Evolutionary conservation across 2,329 filamentous ascomycete genomes (phyloP).

Genomic region (Iodosphaeria phyllophila): DNA sequence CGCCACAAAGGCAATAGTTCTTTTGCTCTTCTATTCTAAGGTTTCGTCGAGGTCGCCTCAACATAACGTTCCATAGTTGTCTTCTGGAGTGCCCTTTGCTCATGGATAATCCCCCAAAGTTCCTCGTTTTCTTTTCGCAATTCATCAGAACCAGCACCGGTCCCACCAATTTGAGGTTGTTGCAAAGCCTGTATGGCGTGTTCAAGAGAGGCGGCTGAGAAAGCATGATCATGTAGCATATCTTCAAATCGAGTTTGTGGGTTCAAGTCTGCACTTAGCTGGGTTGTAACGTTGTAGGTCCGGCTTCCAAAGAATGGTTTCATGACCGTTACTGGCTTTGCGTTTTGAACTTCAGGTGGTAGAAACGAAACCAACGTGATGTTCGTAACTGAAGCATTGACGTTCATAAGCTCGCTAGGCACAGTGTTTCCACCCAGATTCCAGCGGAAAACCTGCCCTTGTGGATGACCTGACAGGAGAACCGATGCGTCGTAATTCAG

Average conservation of each 20-base stretch:
- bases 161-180: slow-evolving; percentile 11
- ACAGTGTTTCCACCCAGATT: slow-evolving; percentile 55
- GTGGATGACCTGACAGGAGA: slow-evolving; percentile 64
- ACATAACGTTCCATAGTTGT: slow-evolving; percentile 15
- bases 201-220: slow-evolving; percentile 27
- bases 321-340: slow-evolving; percentile 42
- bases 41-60: slow-evolving; percentile 10
- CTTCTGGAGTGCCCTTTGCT: slow-evolving; percentile 22
- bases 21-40: too few relatives aligned
- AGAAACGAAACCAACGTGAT: slow-evolving; percentile 51
- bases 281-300: slow-evolving; percentile 46
- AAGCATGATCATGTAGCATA: slow-evolving; percentile 26
- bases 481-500: slow-evolving; percentile 69
- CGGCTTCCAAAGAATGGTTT: slow-evolving; percentile 60
- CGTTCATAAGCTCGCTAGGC: slow-evolving; percentile 45
- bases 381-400: slow-evolving; percentile 73
- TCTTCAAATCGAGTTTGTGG: slow-evolving; percentile 22
- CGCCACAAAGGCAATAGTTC: too few relatives aligned
- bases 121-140: slow-evolving; percentile 22
- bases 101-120: slow-evolving; percentile 24
- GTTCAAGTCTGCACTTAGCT: slow-evolving; percentile 30
- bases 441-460: slow-evolving; percentile 67
- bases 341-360: slow-evolving; percentile 23
- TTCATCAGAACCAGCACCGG: slow-evolving; percentile 16
- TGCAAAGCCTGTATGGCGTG: slow-evolving; percentile 28